Conservation (phyloP, 2,329 filamentous ascomycete species). For the Aspergillus flavus region DNA sequence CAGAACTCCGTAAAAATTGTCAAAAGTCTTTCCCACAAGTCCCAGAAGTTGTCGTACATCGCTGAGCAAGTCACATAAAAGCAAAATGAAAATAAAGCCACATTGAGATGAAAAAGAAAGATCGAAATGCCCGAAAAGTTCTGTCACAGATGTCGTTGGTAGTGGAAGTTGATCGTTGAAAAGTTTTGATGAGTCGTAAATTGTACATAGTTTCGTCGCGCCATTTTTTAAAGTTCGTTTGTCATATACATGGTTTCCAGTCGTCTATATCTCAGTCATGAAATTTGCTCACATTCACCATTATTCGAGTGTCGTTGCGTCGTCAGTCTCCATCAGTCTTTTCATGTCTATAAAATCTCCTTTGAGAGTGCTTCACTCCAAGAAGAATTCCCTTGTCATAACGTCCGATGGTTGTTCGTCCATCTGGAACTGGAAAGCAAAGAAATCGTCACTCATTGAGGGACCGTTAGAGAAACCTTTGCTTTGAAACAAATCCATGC, state of each 20-base stretch:
- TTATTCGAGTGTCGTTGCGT: slow-evolving; percentile 20
- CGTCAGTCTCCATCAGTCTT: slow-evolving; percentile 16
- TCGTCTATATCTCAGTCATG: slow-evolving; percentile 25
- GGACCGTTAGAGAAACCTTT: slow-evolving; percentile 33
- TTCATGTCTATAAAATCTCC: slow-evolving; percentile 1
- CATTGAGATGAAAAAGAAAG: slow-evolving; percentile 10
- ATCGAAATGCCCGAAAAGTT: slow-evolving; percentile 16
- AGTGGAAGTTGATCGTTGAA: slow-evolving; percentile 15
- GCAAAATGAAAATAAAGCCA: slow-evolving; percentile 9
- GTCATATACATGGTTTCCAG: slow-evolving; percentile 22
- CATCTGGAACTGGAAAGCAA: slow-evolving; percentile 42
- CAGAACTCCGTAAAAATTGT: slow-evolving; percentile 20
- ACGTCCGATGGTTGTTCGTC: slow-evolving; percentile 32
- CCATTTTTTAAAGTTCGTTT: slow-evolving; percentile 17
- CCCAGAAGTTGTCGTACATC: slow-evolving; percentile 21
- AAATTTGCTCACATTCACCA: slow-evolving; percentile 21
- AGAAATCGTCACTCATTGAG: slow-evolving; percentile 36
- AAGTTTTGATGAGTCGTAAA: slow-evolving; percentile 16
- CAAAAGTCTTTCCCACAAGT: slow-evolving; percentile 16
- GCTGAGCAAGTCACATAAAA: slow-evolving; percentile 7
- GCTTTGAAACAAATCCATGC: slow-evolving; percentile 34
- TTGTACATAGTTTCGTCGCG: slow-evolving; percentile 28
- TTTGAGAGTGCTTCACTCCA: slow-evolving; percentile 19
- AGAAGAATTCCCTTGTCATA: slow-evolving; percentile 27
- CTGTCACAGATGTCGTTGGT: slow-evolving; percentile 17